These are phyloP conservation scores for Petunia hybrid DNA, from an alignment of 305 asterid species.

Conservation along the genomic window DNA sequence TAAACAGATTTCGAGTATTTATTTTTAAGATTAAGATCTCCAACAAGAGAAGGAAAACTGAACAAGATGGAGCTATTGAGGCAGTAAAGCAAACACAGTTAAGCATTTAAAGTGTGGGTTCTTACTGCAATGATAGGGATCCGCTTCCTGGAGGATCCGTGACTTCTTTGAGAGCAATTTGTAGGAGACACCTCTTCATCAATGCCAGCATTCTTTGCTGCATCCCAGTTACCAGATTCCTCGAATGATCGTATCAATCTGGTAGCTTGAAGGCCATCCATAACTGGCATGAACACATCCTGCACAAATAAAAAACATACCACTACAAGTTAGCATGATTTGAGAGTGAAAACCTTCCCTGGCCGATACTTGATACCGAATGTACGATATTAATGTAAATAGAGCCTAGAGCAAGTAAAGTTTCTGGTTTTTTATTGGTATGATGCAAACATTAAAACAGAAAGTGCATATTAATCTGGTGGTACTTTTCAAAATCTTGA, in stretches of 20 bases:
- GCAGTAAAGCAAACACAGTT: neutral
- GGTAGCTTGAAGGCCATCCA: slow-evolving; percentile 94
- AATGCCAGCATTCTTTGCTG: slow-evolving; percentile 78
- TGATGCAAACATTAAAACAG: too few relatives aligned
- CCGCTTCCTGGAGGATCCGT: slow-evolving; percentile 48
- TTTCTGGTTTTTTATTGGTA: too few relatives aligned
- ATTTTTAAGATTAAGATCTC: too few relatives aligned
- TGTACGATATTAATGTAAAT: neutral
- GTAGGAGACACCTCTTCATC: slow-evolving; percentile 52
- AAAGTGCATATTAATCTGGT: too few relatives aligned
- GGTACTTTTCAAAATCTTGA: too few relatives aligned
- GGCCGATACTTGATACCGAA: neutral
- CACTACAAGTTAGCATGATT: slow-evolving; percentile 15
- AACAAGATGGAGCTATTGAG: neutral
- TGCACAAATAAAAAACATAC: slow-evolving; percentile 37
- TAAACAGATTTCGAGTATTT: too few relatives aligned
- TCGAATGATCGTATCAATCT: slow-evolving; percentile 84
- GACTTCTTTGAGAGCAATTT: slow-evolving; percentile 40
- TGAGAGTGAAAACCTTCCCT: neutral
- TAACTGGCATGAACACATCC: slow-evolving; percentile 97
- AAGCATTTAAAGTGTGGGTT: neutral
- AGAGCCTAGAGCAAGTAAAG: neutral
- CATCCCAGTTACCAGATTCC: slow-evolving; percentile 90
- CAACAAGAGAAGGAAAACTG: neutral
- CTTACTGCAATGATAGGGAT: slow-evolving; percentile 83